These are phyloP conservation scores for Saccharomyces pastorianus DNA, from an alignment of 1,139 yeast genomes.

Conservation along the genomic window DNA sequence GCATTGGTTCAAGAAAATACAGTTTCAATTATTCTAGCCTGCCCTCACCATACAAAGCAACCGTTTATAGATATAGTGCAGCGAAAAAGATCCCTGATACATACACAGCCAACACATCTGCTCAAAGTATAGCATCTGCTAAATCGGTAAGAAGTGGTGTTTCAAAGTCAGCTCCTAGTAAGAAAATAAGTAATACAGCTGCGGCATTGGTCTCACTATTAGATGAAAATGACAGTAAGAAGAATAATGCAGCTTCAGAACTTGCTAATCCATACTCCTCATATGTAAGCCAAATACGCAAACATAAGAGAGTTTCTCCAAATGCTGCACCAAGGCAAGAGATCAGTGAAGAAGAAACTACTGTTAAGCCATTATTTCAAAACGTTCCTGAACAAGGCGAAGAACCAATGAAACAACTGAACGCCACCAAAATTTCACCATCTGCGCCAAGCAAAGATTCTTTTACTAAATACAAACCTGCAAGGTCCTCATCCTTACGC, in stretches of 20 bases:
- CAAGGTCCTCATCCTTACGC: constrained; percentile 33
- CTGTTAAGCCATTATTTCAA: constrained; percentile 5
- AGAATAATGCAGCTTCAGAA: constrained; percentile 21
- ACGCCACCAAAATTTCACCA: constrained; percentile 5
- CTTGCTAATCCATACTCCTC: constrained; percentile 50
- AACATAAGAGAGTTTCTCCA: constrained; percentile 15
- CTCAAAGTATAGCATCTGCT: not conserved
- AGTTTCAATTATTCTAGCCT: constrained; percentile 55
- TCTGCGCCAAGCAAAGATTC: constrained; percentile 5
- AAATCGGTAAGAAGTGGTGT: constrained; percentile 1
- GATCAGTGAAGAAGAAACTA: constrained; percentile 13
- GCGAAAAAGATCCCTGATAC: constrained; percentile 8
- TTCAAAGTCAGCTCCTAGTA: constrained; percentile 10
- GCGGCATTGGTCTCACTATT: constrained; percentile 54
- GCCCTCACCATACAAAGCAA: constrained; percentile 58
- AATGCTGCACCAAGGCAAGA: constrained; percentile 7
- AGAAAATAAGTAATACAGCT: constrained; percentile 55
- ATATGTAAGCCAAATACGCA: constrained; percentile 22
- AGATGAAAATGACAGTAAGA: constrained; percentile 35
- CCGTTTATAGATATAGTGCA: constrained; percentile 28
- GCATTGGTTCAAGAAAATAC: constrained; percentile 26
- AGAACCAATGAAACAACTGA: not conserved
- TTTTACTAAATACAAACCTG: constrained; percentile 24
- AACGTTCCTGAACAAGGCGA: not conserved
- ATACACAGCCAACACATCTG: constrained; percentile 7